Conservation (phyloP, 1,139 yeast genomes). For the Magnusiomyces magnusii region DNA sequence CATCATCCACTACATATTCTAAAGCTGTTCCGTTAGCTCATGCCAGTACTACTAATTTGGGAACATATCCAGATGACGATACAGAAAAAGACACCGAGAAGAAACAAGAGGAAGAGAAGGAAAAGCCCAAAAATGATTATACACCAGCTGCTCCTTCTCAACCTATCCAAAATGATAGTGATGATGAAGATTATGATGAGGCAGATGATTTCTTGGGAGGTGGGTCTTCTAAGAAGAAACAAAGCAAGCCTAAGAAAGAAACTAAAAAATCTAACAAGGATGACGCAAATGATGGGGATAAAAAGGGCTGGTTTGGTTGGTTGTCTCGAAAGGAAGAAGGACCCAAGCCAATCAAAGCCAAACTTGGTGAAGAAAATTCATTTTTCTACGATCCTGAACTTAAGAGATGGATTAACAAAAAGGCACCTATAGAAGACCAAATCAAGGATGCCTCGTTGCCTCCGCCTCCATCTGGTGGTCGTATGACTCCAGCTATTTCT, state of each 20-base stretch:
- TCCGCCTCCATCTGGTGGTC: slow-evolving; percentile 20
- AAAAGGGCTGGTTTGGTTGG: slow-evolving; percentile 49
- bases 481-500: slow-evolving; percentile 17
- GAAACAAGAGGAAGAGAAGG: slow-evolving; percentile 19
- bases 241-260: slow-evolving; percentile 15
- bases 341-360: slow-evolving; percentile 73
- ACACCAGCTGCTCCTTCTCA: not conserved
- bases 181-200: slow-evolving; percentile 37
- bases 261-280: slow-evolving; percentile 18
- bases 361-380: slow-evolving; percentile 70
- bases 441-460: slow-evolving; percentile 45
- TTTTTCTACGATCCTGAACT: slow-evolving; percentile 78
- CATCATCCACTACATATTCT: not conserved
- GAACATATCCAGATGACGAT: slow-evolving; percentile 16
- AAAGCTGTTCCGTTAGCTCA: slow-evolving; percentile 5
- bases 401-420: slow-evolving; percentile 79
- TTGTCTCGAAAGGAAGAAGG: slow-evolving; percentile 41
- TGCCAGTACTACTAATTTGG: slow-evolving; percentile 7
- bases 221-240: slow-evolving; percentile 18
- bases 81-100: slow-evolving; percentile 16
- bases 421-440: slow-evolving; percentile 64
- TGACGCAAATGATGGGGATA: slow-evolving; percentile 20
- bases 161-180: slow-evolving; percentile 2
- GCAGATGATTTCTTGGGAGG: slow-evolving; percentile 27
- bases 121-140: not conserved